phyloP scores from a whole-genome alignment of 176 grass and related monocot species.

The Themeda triandra region DNA sequence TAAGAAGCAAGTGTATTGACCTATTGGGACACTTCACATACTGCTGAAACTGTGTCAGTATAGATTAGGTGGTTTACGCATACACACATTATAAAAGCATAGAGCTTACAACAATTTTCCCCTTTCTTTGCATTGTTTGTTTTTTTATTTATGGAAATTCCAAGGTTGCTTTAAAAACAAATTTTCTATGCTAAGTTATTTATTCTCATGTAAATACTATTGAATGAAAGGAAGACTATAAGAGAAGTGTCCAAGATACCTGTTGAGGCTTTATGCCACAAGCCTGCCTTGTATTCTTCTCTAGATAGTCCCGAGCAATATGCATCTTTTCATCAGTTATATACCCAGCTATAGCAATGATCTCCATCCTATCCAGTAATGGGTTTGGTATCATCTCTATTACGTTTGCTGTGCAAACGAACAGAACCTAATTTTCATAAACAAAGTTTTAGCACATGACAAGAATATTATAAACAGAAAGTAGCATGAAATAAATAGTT shows the following conservation, averaged over 20 bases:
- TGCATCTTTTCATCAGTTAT: constrained; percentile 99
- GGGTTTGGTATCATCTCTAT: constrained; percentile 96
- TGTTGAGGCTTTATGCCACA: constrained; percentile 94
- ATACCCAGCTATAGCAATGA: constrained; percentile 96
- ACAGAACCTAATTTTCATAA: constrained; percentile 72
- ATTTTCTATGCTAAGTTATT: not conserved
- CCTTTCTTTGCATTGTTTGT: not conserved
- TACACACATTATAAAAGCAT: not conserved
- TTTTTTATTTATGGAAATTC: constrained; percentile 4
- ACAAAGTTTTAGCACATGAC: constrained; percentile 22
- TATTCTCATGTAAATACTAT: not conserved
- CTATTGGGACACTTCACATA: constrained; percentile 11
- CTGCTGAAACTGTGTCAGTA: not conserved
- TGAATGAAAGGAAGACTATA: constrained; percentile 2
- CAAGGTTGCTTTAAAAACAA: not conserved
- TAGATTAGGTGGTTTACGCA: not conserved
- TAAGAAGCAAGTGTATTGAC: not conserved
- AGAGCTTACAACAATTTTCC: not conserved
- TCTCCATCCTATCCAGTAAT: constrained; percentile 96
- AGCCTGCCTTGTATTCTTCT: constrained; percentile 78
- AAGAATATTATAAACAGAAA: constrained; percentile 35
- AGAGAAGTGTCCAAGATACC: constrained; percentile 27
- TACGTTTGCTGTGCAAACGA: constrained; percentile 99
- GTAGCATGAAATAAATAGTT: constrained; percentile 10
- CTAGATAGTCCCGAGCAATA: constrained; percentile 92